Percentiles rank a stretch among this genome's conserved stretches.
phyloP scores from a whole-genome alignment of 108 stramenopile species.

The Conticribra weissflogii region DNA sequence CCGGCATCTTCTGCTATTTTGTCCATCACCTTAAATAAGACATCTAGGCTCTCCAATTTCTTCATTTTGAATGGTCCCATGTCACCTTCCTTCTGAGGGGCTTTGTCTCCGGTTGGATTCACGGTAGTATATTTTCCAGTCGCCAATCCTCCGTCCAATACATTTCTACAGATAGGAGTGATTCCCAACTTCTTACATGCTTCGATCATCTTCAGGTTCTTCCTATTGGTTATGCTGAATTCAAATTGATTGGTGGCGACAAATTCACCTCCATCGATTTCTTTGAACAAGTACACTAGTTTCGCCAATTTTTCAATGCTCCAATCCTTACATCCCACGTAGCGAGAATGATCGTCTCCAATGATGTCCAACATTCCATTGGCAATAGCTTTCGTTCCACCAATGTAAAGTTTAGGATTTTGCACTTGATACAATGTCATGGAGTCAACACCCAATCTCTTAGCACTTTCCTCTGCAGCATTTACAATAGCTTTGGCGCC shows the following conservation, averaged over 20 bases:
- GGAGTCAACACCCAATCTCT: slow-evolving; percentile 53
- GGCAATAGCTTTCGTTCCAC: slow-evolving; percentile 59
- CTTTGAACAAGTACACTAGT: slow-evolving; percentile 28
- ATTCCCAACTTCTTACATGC: slow-evolving; percentile 83
- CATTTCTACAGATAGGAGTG: slow-evolving; percentile 74
- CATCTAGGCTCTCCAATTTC: slow-evolving; percentile 72
- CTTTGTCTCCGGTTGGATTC: slow-evolving; percentile 81
- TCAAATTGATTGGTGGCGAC: slow-evolving; percentile 70
- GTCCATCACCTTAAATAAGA: slow-evolving; percentile 64
- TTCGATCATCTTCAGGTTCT: slow-evolving; percentile 64
- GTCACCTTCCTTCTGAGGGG: slow-evolving; percentile 50
- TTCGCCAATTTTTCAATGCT: slow-evolving; percentile 47
- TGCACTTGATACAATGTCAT: slow-evolving; percentile 68
- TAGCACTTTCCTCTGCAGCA: slow-evolving; percentile 58
- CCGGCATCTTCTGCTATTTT: slow-evolving; percentile 60
- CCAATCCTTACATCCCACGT: slow-evolving; percentile 49
- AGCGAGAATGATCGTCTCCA: slow-evolving; percentile 45
- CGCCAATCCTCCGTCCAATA: slow-evolving; percentile 80
- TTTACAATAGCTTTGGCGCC: slow-evolving; percentile 39
- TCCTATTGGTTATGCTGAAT: slow-evolving; percentile 80
- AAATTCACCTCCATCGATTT: slow-evolving; percentile 29
- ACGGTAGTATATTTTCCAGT: slow-evolving; percentile 75
- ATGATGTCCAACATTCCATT: slow-evolving; percentile 48
- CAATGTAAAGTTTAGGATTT: slow-evolving; percentile 65
- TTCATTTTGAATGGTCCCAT: slow-evolving; percentile 60